phyloP scores from a whole-genome alignment of 1,284 basidiomycete genomes.

The Tilletia setariae region DNA sequence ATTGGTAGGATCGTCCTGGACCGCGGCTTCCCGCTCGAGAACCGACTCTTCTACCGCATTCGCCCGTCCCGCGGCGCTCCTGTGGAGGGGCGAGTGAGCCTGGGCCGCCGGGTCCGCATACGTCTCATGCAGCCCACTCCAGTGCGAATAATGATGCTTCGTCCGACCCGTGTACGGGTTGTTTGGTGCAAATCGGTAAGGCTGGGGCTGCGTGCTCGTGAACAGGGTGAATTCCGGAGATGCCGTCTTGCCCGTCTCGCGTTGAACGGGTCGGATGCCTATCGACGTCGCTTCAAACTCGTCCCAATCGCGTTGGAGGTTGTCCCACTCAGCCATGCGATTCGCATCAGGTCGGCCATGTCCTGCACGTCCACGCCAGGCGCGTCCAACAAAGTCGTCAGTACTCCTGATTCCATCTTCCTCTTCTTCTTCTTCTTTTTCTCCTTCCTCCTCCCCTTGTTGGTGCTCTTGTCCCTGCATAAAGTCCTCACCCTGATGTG shows the following conservation, averaged over 20 bases:
- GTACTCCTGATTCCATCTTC: slow-evolving; percentile 41
- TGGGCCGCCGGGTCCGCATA: slow-evolving; percentile 27
- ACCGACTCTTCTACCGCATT: slow-evolving; percentile 31
- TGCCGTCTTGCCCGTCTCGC: slow-evolving; percentile 5
- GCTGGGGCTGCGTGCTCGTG: slow-evolving; percentile 21
- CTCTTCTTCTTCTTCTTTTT: slow-evolving; percentile 34
- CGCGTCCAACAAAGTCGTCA: slow-evolving; percentile 53
- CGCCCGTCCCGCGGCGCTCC: background rate
- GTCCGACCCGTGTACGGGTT: slow-evolving; percentile 45
- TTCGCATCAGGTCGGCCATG: slow-evolving; percentile 31
- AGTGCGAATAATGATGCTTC: slow-evolving; percentile 30
- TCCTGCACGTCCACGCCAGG: slow-evolving; percentile 40
- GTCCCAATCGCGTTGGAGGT: slow-evolving; percentile 80
- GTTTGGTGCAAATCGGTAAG: slow-evolving; percentile 45
- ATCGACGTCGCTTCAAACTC: slow-evolving; percentile 35
- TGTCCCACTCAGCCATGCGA: slow-evolving; percentile 62
- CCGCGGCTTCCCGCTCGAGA: slow-evolving; percentile 82
- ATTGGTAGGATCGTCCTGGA: slow-evolving; percentile 72
- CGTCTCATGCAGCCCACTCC: slow-evolving; percentile 10
- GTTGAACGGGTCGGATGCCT: slow-evolving; percentile 35
- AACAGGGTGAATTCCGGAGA: background rate
- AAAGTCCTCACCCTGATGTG: slow-evolving; percentile 1
- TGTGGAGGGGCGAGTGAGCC: too few relatives aligned
- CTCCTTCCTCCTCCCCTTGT: slow-evolving; percentile 24
- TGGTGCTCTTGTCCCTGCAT: slow-evolving; percentile 22